Base-by-base conservation (phyloP, 2,329 filamentous ascomycete genomes). In the Ophioceras dolichostomum region DNA sequence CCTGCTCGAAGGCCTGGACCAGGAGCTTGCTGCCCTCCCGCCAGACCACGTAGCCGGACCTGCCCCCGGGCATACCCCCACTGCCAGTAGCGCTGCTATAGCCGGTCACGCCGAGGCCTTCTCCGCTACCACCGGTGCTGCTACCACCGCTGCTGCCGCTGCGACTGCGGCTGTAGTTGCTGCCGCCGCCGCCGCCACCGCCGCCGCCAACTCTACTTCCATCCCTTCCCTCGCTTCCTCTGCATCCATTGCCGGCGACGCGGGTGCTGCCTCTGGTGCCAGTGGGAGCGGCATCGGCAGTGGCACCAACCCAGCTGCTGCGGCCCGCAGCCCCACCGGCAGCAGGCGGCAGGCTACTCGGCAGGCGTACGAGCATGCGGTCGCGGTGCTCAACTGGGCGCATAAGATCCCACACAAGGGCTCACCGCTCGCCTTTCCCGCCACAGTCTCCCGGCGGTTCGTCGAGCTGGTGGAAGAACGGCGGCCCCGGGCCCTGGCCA, bases 361-460 rank as follows among this genome's bases (percentile, higher is more conserved):
- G 14, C 70, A 74, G 45, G 73, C 69, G 9, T 80, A 79, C 46
- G 65, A 70, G 14, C 76, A 80, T 46, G 71, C 75, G 13, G 69
- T 79, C n/a, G 72, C 73, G 14, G 74, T 77, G 7, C 61, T 80
- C 7, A 78, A 79, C 47, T 80, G 75, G 75, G 73, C 73, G 2
- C 74, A 79, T 47, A 68, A 67, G 47, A 73, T 71, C 39, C 71
- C 72, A 3, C 65, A 72, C 43, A 68, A 70, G 26, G 68, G 68
- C 8, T 72, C 73, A 2, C 67, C 73, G 2, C 64, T 80, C 4
- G 62, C 76, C 39, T 76, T 81, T 55, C 75, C 79, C 2, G 75
- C 76, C 13, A 77, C 73, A 3, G 73, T 82, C 5, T 76, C 66
- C 10, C 71, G 67, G 39, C 71, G 64, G 16, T 80, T 68, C 50